Evolutionary conservation across 345 rosid genomes (phyloP), one percentile per base, ranked within the genome.

Genomic region (Brassica rapa): DNA sequence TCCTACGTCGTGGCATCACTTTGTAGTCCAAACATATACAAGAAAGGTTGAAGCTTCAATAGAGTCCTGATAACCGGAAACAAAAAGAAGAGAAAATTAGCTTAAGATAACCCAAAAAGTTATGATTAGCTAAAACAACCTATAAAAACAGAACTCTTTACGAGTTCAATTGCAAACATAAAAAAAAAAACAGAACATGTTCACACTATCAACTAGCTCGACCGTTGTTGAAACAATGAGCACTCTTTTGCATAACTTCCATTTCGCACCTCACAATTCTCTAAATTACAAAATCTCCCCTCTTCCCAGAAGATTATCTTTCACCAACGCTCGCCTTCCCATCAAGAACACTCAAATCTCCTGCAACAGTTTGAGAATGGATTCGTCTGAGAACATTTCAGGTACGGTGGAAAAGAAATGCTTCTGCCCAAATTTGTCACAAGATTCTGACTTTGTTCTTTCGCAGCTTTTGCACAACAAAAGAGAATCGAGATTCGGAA

Each of bases 401-500:
- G 88, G 91, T 88, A 66, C 7, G 21, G 30, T 10, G 24, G 15
- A 66, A 57, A 1, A 7, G 37, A 16, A 0, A 19, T 19, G 21
- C 21, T 19, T 19, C 21, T 19, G 21, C 21, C 32, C 35, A 15
- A 0, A 23, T 12, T 7, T 37, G 8, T 15, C 16, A 16, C 33
- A 55, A 25, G 30, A 55, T 11, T 39, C 39, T 33, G 27, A 8
- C 2, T 32, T 32, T 53, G 4, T 46, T 9, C 32, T 14, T 53
- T 14, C 16, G 4, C 80, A 84, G 88, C 66, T 65, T 64, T 70
- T 35, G 57, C 74, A 76, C 86, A 70, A 73, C 78, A 82, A 71
- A 7, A 32, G 41, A 87, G 66, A 76, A 55, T 91, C 32, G 51
- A 85, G 4, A 81, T 93, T 66, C 75, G 80, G 55, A 93, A 91